Evolutionary conservation across 1,139 yeast genomes (phyloP), one percentile per base, ranked within the genome.

Genomic region (Meyerozyma guilliermondii): DNA sequence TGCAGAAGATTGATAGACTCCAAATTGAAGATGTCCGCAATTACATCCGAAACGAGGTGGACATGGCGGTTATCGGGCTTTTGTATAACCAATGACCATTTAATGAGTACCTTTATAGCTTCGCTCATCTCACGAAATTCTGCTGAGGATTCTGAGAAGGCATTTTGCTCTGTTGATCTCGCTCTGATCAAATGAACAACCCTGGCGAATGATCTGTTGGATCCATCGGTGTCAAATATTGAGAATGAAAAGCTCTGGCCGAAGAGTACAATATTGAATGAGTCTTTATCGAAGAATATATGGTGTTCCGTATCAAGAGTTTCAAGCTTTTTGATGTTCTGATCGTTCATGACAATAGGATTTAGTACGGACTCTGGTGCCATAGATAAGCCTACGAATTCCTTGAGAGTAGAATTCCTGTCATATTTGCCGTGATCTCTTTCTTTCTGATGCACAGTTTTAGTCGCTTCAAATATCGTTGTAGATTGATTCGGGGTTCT

Each of bases 51-150:
- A 11, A 26, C 28, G 11, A 26, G 11, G 13, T 26, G 11, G 16
- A 29, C 20, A 29, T 11, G 14, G 6, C n/a, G 33, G 16, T 4
- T 13, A 29, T 14, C 14, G 7, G 50, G 43, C 33, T 60, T 62
- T 43, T 70, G 74, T 3, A 59, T 22, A 9, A 64, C 59, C 27
- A 71, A 51, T 26, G 50, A 44, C 76, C 76, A 71, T 39, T 56
- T 54, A 4, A 65, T 50, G 7, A 70, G 39, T 0, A 54, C 55
- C 27, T 55, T 51, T 2, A 68, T 35, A 3, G 63, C 53, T 0
- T 47, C 43, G 28, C 56, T 55, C 3, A 62, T 35, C 17, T 54
- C 60, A 1, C 46, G 42, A 4, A n/a, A 5, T 4, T 29, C 14
- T 26, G 13, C 11, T 26, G 28, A 26, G 13, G 7, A 2, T 5